Evolutionary conservation across 805 yeast species (phyloP), one percentile per base, ranked within the genome.

Genomic region (Blastobotrys peoriensis): DNA sequence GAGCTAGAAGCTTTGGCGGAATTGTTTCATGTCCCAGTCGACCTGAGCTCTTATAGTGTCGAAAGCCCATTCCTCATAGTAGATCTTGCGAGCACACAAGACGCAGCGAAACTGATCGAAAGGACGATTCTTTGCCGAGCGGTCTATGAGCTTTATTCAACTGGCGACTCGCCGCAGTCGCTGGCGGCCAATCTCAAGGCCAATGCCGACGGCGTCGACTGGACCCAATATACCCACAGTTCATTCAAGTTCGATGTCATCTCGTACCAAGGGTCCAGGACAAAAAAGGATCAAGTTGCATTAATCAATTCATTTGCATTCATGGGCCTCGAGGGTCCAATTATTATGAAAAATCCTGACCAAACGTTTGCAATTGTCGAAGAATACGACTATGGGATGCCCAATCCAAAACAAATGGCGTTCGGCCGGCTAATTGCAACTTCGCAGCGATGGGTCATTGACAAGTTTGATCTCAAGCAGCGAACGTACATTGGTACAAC

Each of bases 401-500:
- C 72, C 62, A 52, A 52, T 2, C 91, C 95, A 1, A 61, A 67
- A 6, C 60, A 69, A 40, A 61, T 82, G 48, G 86, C 79, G 74
- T 86, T 93, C 62, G 95, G 95, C 0, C 72, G 95, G 58, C 74
- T 76, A 54, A 70, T 93, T 9, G 76, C 86, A 50, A 80, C 81
- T 10, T 73, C 96, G 54, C 65, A 74, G 3, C 67, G 75, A 6
- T 79, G 80, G 22, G 71, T 81, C 1, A 70, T 87, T 49, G 98
- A 91, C 51, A 75, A 71, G 44, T 86, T 83, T 56, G 96, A 88
- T 58, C 70, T 93, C 50, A 83, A 81, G 59, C 79, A 81, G 55
- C 73, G 98, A 57, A 82, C 80, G 43, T 88, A 84, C 58, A 89
- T 86, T 45, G 98, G 98, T 2, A 93, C 98, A 4, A 93, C 98